Percentiles rank a stretch among this genome's conserved stretches.
Evolutionary conservation across 345 rosid genomes (phyloP).

Genomic region (Excoecaria agallocha): DNA sequence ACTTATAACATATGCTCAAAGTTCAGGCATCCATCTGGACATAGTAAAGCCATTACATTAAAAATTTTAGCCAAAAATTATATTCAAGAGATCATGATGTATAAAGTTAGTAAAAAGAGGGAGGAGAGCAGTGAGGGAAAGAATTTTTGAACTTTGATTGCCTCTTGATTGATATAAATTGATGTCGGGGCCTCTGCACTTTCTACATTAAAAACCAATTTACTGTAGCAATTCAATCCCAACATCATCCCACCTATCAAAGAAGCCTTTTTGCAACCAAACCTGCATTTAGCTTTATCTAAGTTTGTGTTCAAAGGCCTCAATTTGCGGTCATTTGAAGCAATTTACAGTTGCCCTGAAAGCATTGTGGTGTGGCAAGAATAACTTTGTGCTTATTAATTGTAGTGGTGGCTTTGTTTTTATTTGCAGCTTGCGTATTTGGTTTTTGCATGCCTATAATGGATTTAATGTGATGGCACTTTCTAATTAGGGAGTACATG

Average conservation of each 20-base stretch:
- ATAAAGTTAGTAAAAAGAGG: neutral
- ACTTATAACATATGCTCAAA: too few relatives aligned
- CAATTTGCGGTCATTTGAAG: neutral
- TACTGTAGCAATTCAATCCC: neutral
- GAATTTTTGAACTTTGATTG: neutral
- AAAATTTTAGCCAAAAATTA: neutral
- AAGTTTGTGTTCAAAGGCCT: neutral
- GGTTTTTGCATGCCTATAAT: slow-evolving; percentile 8
- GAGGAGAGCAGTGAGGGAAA: neutral
- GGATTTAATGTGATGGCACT: neutral
- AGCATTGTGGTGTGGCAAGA: slow-evolving; percentile 1
- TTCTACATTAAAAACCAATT: too few relatives aligned
- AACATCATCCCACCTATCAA: neutral
- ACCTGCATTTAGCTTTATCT: neutral
- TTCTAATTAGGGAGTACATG: slow-evolving; percentile 18
- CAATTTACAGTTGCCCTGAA: neutral
- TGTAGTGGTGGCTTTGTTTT: neutral
- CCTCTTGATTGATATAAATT: neutral
- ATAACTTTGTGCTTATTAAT: neutral
- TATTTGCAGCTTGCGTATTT: neutral
- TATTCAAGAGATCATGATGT: neutral
- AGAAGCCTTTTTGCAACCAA: neutral
- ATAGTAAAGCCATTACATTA: neutral
- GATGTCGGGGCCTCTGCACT: neutral
- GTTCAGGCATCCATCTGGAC: too few relatives aligned